Percentiles rank a stretch among this genome's conserved stretches.
These are phyloP conservation scores for Fusarium xyrophilum DNA, from an alignment of 2,329 filamentous ascomycete species.

Conservation along the genomic window DNA sequence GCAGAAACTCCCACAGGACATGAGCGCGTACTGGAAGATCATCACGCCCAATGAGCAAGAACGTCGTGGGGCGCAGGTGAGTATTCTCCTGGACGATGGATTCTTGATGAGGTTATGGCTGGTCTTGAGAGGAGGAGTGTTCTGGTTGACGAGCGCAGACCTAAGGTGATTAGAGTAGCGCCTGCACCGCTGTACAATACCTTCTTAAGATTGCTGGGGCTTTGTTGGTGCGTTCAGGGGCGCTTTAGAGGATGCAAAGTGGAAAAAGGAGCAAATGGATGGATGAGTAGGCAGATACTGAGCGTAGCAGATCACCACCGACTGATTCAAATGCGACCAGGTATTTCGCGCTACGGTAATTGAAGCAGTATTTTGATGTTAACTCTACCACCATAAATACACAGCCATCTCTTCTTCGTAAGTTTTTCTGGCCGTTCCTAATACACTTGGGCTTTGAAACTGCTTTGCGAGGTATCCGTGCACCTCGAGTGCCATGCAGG, in stretches of 20 bases:
- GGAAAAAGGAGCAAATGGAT: constrained; percentile 29
- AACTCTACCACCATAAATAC: too few relatives aligned
- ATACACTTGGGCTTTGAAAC: neutral
- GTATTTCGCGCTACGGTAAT: neutral
- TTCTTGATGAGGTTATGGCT: constrained; percentile 70
- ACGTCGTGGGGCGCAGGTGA: constrained; percentile 78
- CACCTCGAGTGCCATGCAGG: neutral
- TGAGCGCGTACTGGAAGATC: constrained; percentile 55
- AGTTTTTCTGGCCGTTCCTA: neutral
- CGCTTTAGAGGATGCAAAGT: constrained; percentile 34
- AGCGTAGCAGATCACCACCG: neutral
- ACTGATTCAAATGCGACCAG: neutral
- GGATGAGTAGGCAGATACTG: constrained; percentile 10
- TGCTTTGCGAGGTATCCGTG: neutral
- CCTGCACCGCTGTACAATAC: constrained; percentile 83
- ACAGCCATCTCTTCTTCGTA: neutral
- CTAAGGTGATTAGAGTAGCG: constrained; percentile 80
- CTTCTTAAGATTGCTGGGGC: constrained; percentile 64
- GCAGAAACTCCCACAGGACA: constrained; percentile 36
- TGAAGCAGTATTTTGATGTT: neutral
- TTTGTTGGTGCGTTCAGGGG: constrained; percentile 42
- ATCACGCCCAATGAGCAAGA: constrained; percentile 70
- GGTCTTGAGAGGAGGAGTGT: constrained; percentile 70
- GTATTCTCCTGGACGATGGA: constrained; percentile 69
- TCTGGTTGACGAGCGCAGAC: constrained; percentile 80